Evolutionary conservation across 2,329 filamentous ascomycete species (phyloP), one percentile per base, ranked within the genome.

Genomic region (Scleromitrula shiraiana): DNA sequence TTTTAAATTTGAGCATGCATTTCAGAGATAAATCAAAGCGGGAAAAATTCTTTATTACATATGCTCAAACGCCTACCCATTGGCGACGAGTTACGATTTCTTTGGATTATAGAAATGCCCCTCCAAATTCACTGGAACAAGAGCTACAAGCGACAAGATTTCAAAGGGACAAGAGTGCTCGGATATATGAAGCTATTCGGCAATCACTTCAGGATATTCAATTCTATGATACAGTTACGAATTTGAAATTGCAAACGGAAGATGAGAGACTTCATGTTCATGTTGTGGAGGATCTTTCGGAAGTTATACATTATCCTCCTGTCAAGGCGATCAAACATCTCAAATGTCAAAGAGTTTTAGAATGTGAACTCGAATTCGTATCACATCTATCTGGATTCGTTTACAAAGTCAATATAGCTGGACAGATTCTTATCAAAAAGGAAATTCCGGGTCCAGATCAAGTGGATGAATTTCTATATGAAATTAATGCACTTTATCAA

Each of bases 41-140:
- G 36, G 93, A 98, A 66, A 98, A 98, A 66, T 97, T 97, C 71
- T 98, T 97, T 65, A 83, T 98, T 54, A 97, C 93, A 0, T 98
- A 87, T 64, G 87, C 89, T 40, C 85, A 95, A 64, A 77, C 78
- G 40, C 82, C 87, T 4, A 84, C 79, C 53, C 72, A 80, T 52
- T 95, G 90, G 87, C 80, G 88, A 47, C 78, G 91, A 41, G 85
- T 98, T 42, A 97, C 93, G 2, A 82, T 98, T 24, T 96, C 93
- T 1, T 80, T 94, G 58, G 93, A 98, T 68, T 98, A 97, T 67
- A 82, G 89, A 50, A 73, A 85, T 61, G 84, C 88, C 4, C 82
- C 84, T 1, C 76, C 79, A 1, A 83, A 85, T 54, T 97, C 91
- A 0, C 74, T 98, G 7, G 93, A 98, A 68, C 77, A 80, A 58